A percentile compares a stretch with the other conserved stretches of the same genome.
Conservation (phyloP, 495 filamentous ascomycete species). For the Lasiosphaeria ovina region DNA sequence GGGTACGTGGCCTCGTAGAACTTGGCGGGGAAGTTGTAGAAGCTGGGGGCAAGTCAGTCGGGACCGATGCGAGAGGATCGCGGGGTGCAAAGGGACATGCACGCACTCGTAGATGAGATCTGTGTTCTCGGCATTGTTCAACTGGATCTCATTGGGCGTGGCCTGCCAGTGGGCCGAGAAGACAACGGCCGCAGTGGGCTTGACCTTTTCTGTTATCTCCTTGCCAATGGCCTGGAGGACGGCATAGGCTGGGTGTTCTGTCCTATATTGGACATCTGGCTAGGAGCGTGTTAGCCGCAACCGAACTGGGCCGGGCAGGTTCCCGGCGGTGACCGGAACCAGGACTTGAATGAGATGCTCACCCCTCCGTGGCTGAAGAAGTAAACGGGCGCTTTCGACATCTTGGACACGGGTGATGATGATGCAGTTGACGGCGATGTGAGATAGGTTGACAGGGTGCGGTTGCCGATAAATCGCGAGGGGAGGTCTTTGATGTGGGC, state of each 20-base stretch:
- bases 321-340: not conserved
- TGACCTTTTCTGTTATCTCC: slow-evolving; percentile 78
- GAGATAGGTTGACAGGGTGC: slow-evolving; percentile 1
- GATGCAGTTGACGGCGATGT: slow-evolving; percentile 14
- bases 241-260: slow-evolving; percentile 70
- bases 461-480: not conserved
- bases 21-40: slow-evolving; percentile 69
- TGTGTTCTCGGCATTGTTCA: slow-evolving; percentile 68
- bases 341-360: slow-evolving; percentile 33
- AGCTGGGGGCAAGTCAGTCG: slow-evolving; percentile 38
- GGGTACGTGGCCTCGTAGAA: slow-evolving; percentile 68
- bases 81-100: slow-evolving; percentile 3
- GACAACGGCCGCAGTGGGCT: slow-evolving; percentile 78
- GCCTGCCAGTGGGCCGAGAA: slow-evolving; percentile 88
- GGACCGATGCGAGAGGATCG: not conserved
- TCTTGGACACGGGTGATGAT: slow-evolving; percentile 21
- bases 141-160: slow-evolving; percentile 55
- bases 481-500: not conserved
- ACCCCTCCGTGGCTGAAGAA: slow-evolving; percentile 79
- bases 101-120: slow-evolving; percentile 80
- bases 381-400: slow-evolving; percentile 60
- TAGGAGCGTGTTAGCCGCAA: slow-evolving; percentile 29
- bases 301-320: too few relatives aligned
- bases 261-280: slow-evolving; percentile 74
- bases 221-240: slow-evolving; percentile 65